These are phyloP conservation scores for Annulohypoxylon moriforme DNA, from an alignment of 495 filamentous ascomycete species.

Conservation along the genomic window DNA sequence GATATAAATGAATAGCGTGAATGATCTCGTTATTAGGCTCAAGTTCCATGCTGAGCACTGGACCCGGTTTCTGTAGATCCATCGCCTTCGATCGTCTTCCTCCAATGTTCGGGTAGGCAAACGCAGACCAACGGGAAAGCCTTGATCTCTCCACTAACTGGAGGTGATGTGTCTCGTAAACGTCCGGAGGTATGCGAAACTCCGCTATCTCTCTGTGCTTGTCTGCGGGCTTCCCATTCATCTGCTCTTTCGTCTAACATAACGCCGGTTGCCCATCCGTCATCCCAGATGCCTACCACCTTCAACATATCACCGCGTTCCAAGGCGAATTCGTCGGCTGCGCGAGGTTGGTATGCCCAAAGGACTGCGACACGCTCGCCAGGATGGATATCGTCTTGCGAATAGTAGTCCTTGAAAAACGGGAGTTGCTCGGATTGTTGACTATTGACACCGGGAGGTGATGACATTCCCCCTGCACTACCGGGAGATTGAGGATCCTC, in stretches of 20 bases:
- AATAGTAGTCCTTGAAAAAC: slow-evolving; percentile 99
- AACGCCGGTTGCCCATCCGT: slow-evolving; percentile 98
- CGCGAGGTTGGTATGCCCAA: slow-evolving; percentile 96
- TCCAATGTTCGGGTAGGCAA: slow-evolving; percentile 96
- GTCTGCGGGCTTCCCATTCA: slow-evolving; percentile 82
- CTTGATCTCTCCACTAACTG: slow-evolving; percentile 87
- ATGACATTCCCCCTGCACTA: slow-evolving; percentile 81
- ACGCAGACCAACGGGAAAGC: slow-evolving; percentile 98
- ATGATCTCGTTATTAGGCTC: slow-evolving; percentile 44
- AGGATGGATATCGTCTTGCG: slow-evolving; percentile 92
- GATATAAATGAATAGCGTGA: slow-evolving; percentile 39
- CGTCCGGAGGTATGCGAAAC: slow-evolving; percentile 84
- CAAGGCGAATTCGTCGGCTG: slow-evolving; percentile 91
- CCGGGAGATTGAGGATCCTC: slow-evolving; percentile 81
- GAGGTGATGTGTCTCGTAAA: slow-evolving; percentile 68
- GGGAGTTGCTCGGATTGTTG: slow-evolving; percentile 94
- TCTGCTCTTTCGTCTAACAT: slow-evolving; percentile 85
- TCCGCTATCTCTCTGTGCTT: slow-evolving; percentile 89
- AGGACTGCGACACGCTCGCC: slow-evolving; percentile 89
- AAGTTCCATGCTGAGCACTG: slow-evolving; percentile 54
- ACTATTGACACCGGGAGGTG: slow-evolving; percentile 82
- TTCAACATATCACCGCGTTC: slow-evolving; percentile 99
- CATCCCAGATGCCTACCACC: slow-evolving; percentile 99
- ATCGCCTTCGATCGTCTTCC: slow-evolving; percentile 94
- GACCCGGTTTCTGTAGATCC: slow-evolving; percentile 67